phyloP scores from a whole-genome alignment of 768 basidiomycete genomes.

The Macrolepiota albuminosa region DNA sequence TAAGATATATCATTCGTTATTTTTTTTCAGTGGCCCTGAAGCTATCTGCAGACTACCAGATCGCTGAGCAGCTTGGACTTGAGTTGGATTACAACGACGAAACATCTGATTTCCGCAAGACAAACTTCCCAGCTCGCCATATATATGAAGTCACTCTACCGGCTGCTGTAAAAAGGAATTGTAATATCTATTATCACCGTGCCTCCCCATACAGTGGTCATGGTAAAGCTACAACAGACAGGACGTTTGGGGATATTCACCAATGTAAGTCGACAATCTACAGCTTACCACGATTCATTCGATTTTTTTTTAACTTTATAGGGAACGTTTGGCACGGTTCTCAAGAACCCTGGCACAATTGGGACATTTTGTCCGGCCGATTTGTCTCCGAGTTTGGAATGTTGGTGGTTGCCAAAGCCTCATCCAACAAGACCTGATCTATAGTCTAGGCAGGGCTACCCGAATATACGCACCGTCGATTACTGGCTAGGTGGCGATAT shows the following conservation, averaged over 20 bases:
- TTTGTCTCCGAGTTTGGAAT: slow-evolving; percentile 97
- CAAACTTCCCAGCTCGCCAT: slow-evolving; percentile 82
- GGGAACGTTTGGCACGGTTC: slow-evolving; percentile 95
- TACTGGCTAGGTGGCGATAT: slow-evolving; percentile 79
- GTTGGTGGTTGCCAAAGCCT: slow-evolving; percentile 33
- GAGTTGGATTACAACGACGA: slow-evolving; percentile 86
- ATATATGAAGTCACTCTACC: slow-evolving; percentile 90
- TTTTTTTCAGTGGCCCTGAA: neutral
- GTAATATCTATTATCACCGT: slow-evolving; percentile 76
- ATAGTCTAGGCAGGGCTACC: slow-evolving; percentile 72
- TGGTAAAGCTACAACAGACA: slow-evolving; percentile 68
- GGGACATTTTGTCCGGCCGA: slow-evolving; percentile 85
- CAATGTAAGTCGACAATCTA: slow-evolving; percentile 55
- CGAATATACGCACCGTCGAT: slow-evolving; percentile 84
- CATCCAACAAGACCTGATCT: neutral
- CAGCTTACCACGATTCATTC: neutral
- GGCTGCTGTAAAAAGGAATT: slow-evolving; percentile 56
- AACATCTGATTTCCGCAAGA: slow-evolving; percentile 77
- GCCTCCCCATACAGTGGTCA: slow-evolving; percentile 84
- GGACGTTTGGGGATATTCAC: slow-evolving; percentile 82
- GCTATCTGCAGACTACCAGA: slow-evolving; percentile 61
- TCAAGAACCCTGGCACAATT: slow-evolving; percentile 92
- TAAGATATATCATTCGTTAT: slow-evolving; percentile 7
- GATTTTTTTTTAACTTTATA: slow-evolving; percentile 17
- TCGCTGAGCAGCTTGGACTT: slow-evolving; percentile 77